These are phyloP conservation scores for Trypethelium eluteriae DNA, from an alignment of 495 filamentous ascomycete species.

Conservation along the genomic window DNA sequence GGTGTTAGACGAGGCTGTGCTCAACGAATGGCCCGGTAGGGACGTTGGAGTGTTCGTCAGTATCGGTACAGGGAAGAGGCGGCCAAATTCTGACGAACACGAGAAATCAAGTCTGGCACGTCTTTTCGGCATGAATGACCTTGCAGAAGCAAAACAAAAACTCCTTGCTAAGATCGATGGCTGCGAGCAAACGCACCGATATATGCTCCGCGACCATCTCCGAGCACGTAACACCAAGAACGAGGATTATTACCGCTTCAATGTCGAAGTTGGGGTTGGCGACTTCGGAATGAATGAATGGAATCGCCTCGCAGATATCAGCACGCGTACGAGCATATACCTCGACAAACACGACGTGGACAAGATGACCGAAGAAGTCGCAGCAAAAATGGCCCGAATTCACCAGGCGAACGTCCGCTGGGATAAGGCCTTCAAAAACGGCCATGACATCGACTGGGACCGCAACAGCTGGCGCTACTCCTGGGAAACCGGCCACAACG, in stretches of 20 bases:
- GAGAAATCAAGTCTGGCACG: no score
- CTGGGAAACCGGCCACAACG: constrained; percentile 22
- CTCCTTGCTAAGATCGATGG: constrained; percentile 88
- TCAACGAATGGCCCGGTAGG: constrained; percentile 90
- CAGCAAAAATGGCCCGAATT: constrained; percentile 78
- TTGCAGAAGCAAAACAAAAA: constrained; percentile 76
- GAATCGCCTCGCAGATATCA: constrained; percentile 86
- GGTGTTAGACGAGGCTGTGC: constrained; percentile 78
- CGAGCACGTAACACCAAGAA: constrained; percentile 68
- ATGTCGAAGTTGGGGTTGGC: constrained; percentile 93
- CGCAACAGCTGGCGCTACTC: constrained; percentile 20
- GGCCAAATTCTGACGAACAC: constrained; percentile 60
- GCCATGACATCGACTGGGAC: neutral
- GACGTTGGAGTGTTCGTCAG: constrained; percentile 85
- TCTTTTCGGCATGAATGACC: constrained; percentile 68
- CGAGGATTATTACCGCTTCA: constrained; percentile 94
- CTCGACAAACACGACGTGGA: constrained; percentile 66
- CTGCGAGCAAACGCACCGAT: constrained; percentile 82
- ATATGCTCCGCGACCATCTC: constrained; percentile 71
- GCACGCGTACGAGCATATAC: constrained; percentile 79
- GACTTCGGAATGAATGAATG: constrained; percentile 99
- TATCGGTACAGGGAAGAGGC: constrained; percentile 85
- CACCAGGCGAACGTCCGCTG: constrained; percentile 54
- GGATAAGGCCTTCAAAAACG: constrained; percentile 20
- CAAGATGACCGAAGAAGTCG: constrained; percentile 60